Conservation (phyloP, 306 rosid genomes). For the Quercus agrifolia region DNA sequence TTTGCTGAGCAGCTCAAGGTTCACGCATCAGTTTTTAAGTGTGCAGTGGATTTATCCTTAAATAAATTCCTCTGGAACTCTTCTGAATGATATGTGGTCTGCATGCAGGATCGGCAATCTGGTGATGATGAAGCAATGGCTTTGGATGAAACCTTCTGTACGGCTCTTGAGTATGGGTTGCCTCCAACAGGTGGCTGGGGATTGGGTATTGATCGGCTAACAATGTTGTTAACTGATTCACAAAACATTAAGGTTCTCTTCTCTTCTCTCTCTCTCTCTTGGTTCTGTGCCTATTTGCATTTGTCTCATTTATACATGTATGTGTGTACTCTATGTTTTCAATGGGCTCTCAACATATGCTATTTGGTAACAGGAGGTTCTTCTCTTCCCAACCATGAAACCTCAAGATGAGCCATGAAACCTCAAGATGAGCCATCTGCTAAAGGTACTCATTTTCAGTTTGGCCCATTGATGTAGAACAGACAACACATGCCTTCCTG, state of each 20-base stretch:
- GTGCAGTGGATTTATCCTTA: background rate
- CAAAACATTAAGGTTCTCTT: constrained; percentile 76
- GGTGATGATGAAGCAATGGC: constrained; percentile 99
- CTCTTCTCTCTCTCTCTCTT: background rate
- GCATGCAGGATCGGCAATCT: constrained; percentile 73
- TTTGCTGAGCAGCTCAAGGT: constrained; percentile 96
- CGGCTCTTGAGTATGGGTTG: constrained; percentile 88
- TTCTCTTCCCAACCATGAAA: constrained; percentile 93
- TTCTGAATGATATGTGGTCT: constrained; percentile 3
- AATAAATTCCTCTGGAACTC: background rate
- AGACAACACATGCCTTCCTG: too few relatives aligned
- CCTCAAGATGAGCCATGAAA: constrained; percentile 64
- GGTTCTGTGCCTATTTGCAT: background rate
- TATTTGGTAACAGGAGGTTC: constrained; percentile 69
- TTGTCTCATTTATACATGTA: background rate
- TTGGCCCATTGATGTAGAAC: background rate
- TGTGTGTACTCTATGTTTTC: background rate
- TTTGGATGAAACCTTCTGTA: constrained; percentile 82
- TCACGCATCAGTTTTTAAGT: background rate
- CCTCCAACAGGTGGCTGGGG: constrained; percentile 99
- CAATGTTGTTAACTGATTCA: constrained; percentile 82
- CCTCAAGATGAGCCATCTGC: constrained; percentile 67
- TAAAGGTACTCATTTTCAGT: constrained; percentile 25
- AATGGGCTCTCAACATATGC: background rate
- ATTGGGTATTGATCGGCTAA: constrained; percentile 80